Percentiles rank a stretch among this genome's conserved stretches.
Conservation (phyloP, 805 yeast genomes). For the Metschnikowia dekortorum region DNA sequence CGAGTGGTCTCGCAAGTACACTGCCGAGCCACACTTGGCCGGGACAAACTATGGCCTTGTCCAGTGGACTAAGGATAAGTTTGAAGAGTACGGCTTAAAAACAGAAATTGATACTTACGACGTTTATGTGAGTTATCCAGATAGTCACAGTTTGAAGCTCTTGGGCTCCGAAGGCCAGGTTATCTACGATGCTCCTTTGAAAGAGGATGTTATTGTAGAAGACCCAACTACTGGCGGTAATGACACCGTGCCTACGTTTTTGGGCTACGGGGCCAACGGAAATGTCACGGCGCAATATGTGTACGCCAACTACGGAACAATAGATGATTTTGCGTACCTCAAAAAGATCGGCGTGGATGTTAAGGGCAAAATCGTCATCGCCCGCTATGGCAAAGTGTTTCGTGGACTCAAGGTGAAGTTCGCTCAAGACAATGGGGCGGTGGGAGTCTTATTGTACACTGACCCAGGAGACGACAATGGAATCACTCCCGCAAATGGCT, state of each 20-base stretch:
- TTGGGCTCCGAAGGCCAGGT: slow-evolving; percentile 28
- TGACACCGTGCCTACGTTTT: slow-evolving; percentile 53
- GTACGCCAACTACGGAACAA: slow-evolving; percentile 57
- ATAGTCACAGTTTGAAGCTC: slow-evolving; percentile 43
- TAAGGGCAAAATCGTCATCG: slow-evolving; percentile 54
- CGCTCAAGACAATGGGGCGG: slow-evolving; percentile 60
- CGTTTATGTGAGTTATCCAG: slow-evolving; percentile 50
- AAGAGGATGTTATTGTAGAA: slow-evolving; percentile 44
- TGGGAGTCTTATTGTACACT: slow-evolving; percentile 58
- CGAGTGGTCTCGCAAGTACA: slow-evolving; percentile 51
- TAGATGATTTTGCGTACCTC: slow-evolving; percentile 49
- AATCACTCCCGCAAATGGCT: slow-evolving; percentile 54
- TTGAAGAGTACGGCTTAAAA: slow-evolving; percentile 52
- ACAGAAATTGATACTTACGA: slow-evolving; percentile 52
- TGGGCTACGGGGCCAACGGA: slow-evolving; percentile 64
- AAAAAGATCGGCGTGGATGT: slow-evolving; percentile 38
- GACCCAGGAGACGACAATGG: slow-evolving; percentile 66
- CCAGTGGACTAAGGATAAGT: slow-evolving; percentile 56
- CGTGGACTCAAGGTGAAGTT: slow-evolving; percentile 56
- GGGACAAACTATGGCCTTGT: slow-evolving; percentile 44
- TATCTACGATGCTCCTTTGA: slow-evolving; percentile 45
- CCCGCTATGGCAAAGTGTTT: slow-evolving; percentile 48
- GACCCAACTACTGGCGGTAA: slow-evolving; percentile 38
- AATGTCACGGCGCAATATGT: slow-evolving; percentile 52
- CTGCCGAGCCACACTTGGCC: slow-evolving; percentile 49